These are phyloP conservation scores for Trichosporon sp. DNA, from an alignment of 1,284 basidiomycete species.

Conservation along the genomic window DNA sequence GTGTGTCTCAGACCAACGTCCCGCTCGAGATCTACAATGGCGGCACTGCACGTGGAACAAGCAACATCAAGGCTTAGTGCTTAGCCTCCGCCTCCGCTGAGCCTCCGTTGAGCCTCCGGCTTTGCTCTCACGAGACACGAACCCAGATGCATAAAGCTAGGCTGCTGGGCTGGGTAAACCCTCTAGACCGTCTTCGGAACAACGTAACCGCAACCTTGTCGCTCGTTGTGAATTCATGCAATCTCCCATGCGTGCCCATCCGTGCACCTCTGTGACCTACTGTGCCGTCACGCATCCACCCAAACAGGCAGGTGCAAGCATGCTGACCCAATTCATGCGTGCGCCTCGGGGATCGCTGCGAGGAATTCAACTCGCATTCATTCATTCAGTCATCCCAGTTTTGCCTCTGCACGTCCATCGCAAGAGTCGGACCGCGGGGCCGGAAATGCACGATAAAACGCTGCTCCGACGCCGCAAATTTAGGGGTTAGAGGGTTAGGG, in stretches of 20 bases:
- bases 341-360: no score
- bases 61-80: no score
- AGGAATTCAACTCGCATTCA: no score
- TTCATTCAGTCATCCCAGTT: no score
- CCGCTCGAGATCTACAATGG: not conserved
- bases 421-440: no score
- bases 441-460: no score
- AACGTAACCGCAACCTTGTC: not conserved
- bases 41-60: no score
- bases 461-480: no score
- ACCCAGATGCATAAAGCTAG: slow-evolving; percentile 3
- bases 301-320: not conserved
- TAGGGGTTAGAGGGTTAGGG: no score
- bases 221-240: not conserved
- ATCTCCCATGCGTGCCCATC: not conserved
- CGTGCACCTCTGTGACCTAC: no score
- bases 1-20: not conserved
- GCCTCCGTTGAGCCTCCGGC: no score
- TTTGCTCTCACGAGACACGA: not conserved
- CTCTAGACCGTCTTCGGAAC: not conserved
- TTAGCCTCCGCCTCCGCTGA: not conserved
- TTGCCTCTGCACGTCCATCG: no score
- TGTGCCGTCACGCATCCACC: not conserved
- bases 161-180: not conserved
- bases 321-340: not conserved